Percentiles rank a stretch among this genome's conserved stretches.
These are phyloP conservation scores for Cenococcum geophilum DNA, from an alignment of 495 filamentous ascomycete species.

Conservation along the genomic window DNA sequence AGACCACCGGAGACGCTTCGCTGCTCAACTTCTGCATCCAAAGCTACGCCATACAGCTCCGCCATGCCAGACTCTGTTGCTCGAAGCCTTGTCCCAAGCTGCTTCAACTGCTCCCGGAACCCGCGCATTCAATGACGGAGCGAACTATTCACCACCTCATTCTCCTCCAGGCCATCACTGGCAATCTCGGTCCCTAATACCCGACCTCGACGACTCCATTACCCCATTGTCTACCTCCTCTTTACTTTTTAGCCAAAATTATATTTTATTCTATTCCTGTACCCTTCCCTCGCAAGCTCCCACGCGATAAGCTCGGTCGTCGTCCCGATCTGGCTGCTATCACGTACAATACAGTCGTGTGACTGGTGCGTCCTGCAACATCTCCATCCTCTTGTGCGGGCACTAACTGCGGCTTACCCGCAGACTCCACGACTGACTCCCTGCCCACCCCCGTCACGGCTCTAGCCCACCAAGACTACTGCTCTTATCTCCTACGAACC, in stretches of 20 bases:
- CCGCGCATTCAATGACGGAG: constrained; percentile 31
- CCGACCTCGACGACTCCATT: constrained; percentile 4
- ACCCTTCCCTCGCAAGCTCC: constrained; percentile 21
- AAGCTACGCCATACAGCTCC: constrained; percentile 1
- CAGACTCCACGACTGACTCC: constrained; percentile 9
- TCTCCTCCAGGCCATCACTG: constrained; percentile 31
- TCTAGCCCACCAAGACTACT: constrained; percentile 8
- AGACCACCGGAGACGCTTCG: constrained; percentile 18
- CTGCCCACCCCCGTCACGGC: background rate
- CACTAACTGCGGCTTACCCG: constrained; percentile 31
- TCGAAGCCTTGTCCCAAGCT: background rate
- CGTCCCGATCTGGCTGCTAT: constrained; percentile 25
- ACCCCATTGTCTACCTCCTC: background rate
- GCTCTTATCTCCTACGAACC: constrained; percentile 28
- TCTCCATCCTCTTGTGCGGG: constrained; percentile 7
- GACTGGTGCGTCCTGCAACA: constrained; percentile 24
- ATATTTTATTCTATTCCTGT: constrained; percentile 6
- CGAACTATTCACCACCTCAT: constrained; percentile 32
- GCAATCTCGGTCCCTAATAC: constrained; percentile 28
- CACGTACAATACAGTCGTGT: constrained; percentile 23
- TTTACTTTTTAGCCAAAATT: constrained; percentile 21
- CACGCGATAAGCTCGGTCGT: constrained; percentile 31
- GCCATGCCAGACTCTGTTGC: constrained; percentile 13
- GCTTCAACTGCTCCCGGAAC: background rate
- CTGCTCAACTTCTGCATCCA: constrained; percentile 1